Conservation (phyloP, 2,329 filamentous ascomycete genomes). For the Alternaria rosae region DNA sequence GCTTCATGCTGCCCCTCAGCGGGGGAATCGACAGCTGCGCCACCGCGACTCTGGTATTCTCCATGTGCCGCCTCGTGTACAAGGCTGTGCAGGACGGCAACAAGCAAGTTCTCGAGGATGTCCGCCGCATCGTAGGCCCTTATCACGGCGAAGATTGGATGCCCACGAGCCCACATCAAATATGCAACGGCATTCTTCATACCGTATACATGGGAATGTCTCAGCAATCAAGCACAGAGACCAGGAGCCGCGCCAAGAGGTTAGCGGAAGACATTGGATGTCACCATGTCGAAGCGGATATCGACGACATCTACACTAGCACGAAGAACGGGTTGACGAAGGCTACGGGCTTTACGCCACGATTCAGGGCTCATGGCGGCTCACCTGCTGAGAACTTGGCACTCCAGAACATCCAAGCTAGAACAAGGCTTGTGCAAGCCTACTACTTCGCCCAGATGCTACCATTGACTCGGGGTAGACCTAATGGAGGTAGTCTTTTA, state of each 20-base stretch:
- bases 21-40: slow-evolving; percentile 67
- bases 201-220: slow-evolving; percentile 50
- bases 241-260: slow-evolving; percentile 68
- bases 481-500: slow-evolving; percentile 66
- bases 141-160: slow-evolving; percentile 57
- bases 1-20: slow-evolving; percentile 64
- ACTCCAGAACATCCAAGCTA: slow-evolving; percentile 10
- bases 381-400: slow-evolving; percentile 62
- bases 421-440: slow-evolving; percentile 68
- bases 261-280: slow-evolving; percentile 70
- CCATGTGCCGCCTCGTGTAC: slow-evolving; percentile 65
- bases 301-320: slow-evolving; percentile 68
- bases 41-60: slow-evolving; percentile 36
- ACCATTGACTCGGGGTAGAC: slow-evolving; percentile 64
- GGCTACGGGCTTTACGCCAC: slow-evolving; percentile 67
- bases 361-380: slow-evolving; percentile 71
- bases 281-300: slow-evolving; percentile 68
- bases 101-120: slow-evolving; percentile 63
- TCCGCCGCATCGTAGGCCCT: slow-evolving; percentile 61
- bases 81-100: slow-evolving; percentile 60
- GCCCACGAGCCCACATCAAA: slow-evolving; percentile 65
- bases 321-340: slow-evolving; percentile 66
- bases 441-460: slow-evolving; percentile 71
- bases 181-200: slow-evolving; percentile 66
- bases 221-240: slow-evolving; percentile 67